Evolutionary conservation across 1,284 basidiomycete genomes (phyloP), one percentile per base, ranked within the genome.

Genomic region (Malassezia slooffiae): DNA sequence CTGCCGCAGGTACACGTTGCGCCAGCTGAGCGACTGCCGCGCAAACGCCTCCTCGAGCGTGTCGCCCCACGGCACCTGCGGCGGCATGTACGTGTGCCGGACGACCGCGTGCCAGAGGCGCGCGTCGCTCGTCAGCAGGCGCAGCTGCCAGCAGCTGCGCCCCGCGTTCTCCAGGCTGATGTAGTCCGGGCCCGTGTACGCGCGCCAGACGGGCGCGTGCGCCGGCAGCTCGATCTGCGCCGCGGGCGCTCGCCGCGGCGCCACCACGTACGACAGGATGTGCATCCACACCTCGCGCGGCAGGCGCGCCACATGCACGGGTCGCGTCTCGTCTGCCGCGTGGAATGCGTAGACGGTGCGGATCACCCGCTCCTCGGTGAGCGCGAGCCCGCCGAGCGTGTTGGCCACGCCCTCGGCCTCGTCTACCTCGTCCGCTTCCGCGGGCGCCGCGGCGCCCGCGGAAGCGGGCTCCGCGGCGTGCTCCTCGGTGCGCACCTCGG

Each of bases 121-220:
- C 29, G 52, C 41, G 3, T 52, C 52, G 3, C 52, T 40, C n/a
- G 60, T 62, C 11, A 63, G 50, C 22, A 60, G 48, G 15, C 65
- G 63, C 30, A 62, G 52, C 41, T 58, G 64, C 58, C 58, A 59
- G 38, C 63, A 65, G 2, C 48, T 54, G 15, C 65, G 54, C 8
- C 41, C 65, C 11, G 58, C 34, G 11, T 45, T 43, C 38, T 68
- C 65, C 29, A 68, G 51, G 16, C 52, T 38, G n/a, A 56, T 45
- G 47, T 61, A 64, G 41, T 68, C 65, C 3, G 61, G 47, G 7
- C 63, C 60, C 1, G 58, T 62, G 2, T 13, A 20, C 58, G 47
- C 13, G 54, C 56, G 20, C 64, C 50, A 40, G 39, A 49, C 24
- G 12, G 31, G 26, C 33, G 17, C 39, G 31, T 52, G 42, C 4